Conservation (phyloP, 106 monocot species). For the Xerophyta viscosa region DNA sequence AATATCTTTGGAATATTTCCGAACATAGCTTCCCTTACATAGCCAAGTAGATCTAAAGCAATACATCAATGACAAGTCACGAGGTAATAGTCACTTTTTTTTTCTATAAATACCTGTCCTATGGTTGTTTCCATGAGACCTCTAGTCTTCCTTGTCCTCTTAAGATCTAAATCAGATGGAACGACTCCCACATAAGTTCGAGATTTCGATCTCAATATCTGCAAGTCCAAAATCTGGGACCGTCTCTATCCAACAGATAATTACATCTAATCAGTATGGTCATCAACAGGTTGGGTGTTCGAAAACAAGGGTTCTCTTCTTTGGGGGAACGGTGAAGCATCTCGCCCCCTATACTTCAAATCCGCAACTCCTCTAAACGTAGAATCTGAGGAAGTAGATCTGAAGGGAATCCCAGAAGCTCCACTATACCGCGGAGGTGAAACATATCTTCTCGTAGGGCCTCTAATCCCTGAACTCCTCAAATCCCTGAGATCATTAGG, state of each 20-base stretch:
- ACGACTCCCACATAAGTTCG: too few relatives aligned
- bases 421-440: constrained; percentile 50
- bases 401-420: constrained; percentile 31
- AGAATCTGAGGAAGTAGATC: constrained; percentile 41
- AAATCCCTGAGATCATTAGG: constrained; percentile 33
- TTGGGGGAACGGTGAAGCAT: constrained; percentile 49
- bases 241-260: neutral
- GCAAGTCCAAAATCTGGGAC: neutral
- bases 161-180: too few relatives aligned
- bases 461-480: constrained; percentile 47
- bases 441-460: constrained; percentile 45
- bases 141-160: too few relatives aligned
- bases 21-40: too few relatives aligned
- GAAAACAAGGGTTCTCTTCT: constrained; percentile 65
- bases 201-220: neutral
- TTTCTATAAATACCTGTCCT: too few relatives aligned
- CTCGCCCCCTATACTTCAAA: constrained; percentile 59
- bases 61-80: too few relatives aligned
- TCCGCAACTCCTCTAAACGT: constrained; percentile 35
- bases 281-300: constrained; percentile 32
- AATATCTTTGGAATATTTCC: too few relatives aligned
- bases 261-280: constrained; percentile 45
- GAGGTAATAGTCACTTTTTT: too few relatives aligned
- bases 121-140: too few relatives aligned
- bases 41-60: too few relatives aligned